These are phyloP conservation scores for Globisporangium rhizosaccharum DNA, from an alignment of 352 stramenopile genomes.

Conservation along the genomic window DNA sequence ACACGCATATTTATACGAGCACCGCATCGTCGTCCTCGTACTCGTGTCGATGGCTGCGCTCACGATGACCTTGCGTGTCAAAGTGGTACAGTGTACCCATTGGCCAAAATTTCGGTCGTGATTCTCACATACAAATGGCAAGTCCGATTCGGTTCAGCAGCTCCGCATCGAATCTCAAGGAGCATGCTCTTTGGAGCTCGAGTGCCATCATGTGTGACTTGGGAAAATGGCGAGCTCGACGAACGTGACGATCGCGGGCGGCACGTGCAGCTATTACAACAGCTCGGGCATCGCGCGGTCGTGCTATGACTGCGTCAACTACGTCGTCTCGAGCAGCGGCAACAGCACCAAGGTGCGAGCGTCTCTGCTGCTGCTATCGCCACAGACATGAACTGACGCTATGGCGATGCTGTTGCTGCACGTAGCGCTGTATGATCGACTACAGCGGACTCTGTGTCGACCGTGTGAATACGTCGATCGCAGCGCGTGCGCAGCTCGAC, in stretches of 20 bases:
- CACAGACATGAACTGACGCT: neutral
- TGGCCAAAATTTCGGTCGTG: neutral
- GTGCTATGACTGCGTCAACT: constrained; percentile 41
- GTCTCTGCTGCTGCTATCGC: neutral
- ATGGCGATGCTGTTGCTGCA: neutral
- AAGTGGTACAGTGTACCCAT: neutral
- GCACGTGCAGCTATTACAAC: neutral
- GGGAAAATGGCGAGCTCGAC: neutral
- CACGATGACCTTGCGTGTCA: too few species aligned
- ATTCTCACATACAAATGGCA: too few species aligned
- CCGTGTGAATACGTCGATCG: neutral
- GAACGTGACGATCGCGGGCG: neutral
- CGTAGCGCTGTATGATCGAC: constrained; percentile 3
- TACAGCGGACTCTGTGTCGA: constrained; percentile 1
- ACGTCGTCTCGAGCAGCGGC: constrained; percentile 10
- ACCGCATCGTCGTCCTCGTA: too few species aligned
- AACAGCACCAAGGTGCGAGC: constrained; percentile 7
- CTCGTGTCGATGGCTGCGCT: too few species aligned
- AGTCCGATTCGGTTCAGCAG: too few species aligned
- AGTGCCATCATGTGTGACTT: neutral
- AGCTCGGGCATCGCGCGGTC: constrained; percentile 9
- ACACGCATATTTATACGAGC: neutral
- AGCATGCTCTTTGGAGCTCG: too few species aligned
- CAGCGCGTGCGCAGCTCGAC: neutral
- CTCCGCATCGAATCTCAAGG: too few species aligned